These are phyloP conservation scores for Trametes cingulata DNA, from an alignment of 768 basidiomycete species.

Conservation along the genomic window DNA sequence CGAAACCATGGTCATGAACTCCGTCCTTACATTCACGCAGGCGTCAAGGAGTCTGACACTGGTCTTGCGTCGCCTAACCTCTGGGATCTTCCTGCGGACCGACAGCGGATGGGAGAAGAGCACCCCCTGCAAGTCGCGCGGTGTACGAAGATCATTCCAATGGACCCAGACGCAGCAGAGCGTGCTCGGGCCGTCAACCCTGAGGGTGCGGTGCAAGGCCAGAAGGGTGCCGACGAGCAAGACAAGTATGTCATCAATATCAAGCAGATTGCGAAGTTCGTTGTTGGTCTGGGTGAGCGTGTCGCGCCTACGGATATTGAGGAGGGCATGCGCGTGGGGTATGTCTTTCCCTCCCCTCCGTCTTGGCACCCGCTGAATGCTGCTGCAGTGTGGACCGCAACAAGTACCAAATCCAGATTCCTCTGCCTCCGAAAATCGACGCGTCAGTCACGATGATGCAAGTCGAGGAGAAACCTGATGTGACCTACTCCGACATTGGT, in stretches of 20 bases:
- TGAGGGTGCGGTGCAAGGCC: constrained; percentile 73
- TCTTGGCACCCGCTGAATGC: neutral
- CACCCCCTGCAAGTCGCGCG: constrained; percentile 96
- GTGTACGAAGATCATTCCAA: constrained; percentile 96
- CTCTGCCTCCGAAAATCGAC: constrained; percentile 97
- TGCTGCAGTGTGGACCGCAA: constrained; percentile 81
- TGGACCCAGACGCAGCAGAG: constrained; percentile 74
- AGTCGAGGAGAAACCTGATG: constrained; percentile 97
- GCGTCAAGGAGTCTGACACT: constrained; percentile 98
- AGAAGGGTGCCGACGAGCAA: constrained; percentile 97
- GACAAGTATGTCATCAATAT: constrained; percentile 99
- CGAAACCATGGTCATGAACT: neutral
- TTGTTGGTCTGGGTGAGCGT: constrained; percentile 94
- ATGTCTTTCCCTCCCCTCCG: constrained; percentile 32
- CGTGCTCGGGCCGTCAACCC: constrained; percentile 80
- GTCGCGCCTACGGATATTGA: constrained; percentile 98
- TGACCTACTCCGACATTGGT: constrained; percentile 96
- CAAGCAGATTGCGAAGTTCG: constrained; percentile 99
- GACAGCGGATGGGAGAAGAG: constrained; percentile 86
- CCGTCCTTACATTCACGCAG: constrained; percentile 36
- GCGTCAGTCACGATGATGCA: constrained; percentile 99
- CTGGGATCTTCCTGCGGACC: constrained; percentile 95
- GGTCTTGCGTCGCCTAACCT: constrained; percentile 95
- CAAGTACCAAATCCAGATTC: constrained; percentile 99
- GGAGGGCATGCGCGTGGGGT: constrained; percentile 99